Base-by-base conservation (phyloP, 768 basidiomycete species). In the Boletus tomentosulus region DNA sequence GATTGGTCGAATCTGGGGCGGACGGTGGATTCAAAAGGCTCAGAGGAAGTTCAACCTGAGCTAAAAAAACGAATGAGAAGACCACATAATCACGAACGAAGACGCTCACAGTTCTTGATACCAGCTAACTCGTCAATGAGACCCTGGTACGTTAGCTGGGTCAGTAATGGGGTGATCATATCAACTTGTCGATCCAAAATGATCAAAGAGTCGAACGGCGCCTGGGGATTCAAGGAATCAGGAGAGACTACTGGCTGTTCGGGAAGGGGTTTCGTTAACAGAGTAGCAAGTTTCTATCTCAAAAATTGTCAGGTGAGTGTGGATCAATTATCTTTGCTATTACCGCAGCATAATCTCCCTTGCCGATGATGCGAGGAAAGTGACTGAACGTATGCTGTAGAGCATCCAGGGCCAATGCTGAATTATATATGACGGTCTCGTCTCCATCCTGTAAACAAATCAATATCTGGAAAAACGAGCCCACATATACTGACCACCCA, bases 61-160 rank as follows among this genome's bases (percentile, higher is more conserved):
- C 90, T 92, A 55, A 34, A 15, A 56, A 37, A 56, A 37, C 46
- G 11, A 24, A 13, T 63, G 30, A 59, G 57, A 49, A 13, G 22
- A 19, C 2, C 43, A 11, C 37, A 19, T 11, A 5, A 12, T 19
- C 31, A 28, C 6, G 16, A 27, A 24, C 15, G 48, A 3, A 46
- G 25, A 27, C 10, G 71, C 86, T 55, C 62, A 92, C 95, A 88
- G 64, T 97, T 93, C 69, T 82, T 88, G 57, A 99, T 86, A 1
- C 92, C 89, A 45, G 97, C 76, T 34, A 92, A 73, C 68, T 99
- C 97, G 65, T 98, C 97, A 33, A 98, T 78, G 46, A 99, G 84
- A 19, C 97, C 97, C 67, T 98, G 89, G 61, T 98, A 98, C 0
- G 97, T 99, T 53, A 98, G 75, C 64, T 98, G 95, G 3, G 97